These are phyloP conservation scores for Rhinocladiella similis DNA, from an alignment of 2,329 filamentous ascomycete genomes.

Conservation along the genomic window DNA sequence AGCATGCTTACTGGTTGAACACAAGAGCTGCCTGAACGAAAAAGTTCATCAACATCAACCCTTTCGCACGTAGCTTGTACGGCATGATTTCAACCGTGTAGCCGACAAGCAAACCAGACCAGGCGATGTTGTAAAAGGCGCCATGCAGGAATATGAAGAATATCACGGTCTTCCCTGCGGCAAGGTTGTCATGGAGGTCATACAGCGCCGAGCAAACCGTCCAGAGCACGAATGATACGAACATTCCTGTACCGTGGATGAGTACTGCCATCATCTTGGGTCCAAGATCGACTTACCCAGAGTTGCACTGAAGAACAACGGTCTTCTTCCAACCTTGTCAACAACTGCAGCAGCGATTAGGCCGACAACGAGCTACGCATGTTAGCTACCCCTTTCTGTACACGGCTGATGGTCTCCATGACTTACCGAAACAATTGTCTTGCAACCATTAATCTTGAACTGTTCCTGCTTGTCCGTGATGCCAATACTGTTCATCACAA, in stretches of 20 bases:
- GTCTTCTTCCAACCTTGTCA: slow-evolving; percentile 56
- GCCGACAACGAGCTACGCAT: background rate
- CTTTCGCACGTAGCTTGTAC: slow-evolving; percentile 49
- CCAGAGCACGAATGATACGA: background rate
- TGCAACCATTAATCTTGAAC: slow-evolving; percentile 9
- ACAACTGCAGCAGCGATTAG: slow-evolving; percentile 48
- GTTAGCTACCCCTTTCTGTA: slow-evolving; percentile 13
- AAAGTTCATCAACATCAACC: slow-evolving; percentile 34
- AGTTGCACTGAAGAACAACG: slow-evolving; percentile 52
- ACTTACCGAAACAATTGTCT: slow-evolving; percentile 11
- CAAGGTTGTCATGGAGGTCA: background rate
- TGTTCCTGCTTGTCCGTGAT: slow-evolving; percentile 43
- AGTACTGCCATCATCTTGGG: slow-evolving; percentile 21
- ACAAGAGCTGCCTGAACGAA: slow-evolving; percentile 46
- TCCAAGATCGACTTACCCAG: slow-evolving; percentile 13
- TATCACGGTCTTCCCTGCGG: slow-evolving; percentile 33
- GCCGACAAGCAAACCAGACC: slow-evolving; percentile 33
- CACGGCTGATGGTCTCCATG: slow-evolving; percentile 34
- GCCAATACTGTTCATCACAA: slow-evolving; percentile 51
- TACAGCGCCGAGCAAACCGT: background rate
- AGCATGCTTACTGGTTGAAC: slow-evolving; percentile 36
- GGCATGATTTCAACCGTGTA: slow-evolving; percentile 45
- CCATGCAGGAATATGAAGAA: slow-evolving; percentile 29
- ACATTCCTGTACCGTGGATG: slow-evolving; percentile 37
- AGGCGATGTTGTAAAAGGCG: slow-evolving; percentile 41